phyloP scores from a whole-genome alignment of 1,284 basidiomycete genomes.

The Psilocybe mexicana region DNA sequence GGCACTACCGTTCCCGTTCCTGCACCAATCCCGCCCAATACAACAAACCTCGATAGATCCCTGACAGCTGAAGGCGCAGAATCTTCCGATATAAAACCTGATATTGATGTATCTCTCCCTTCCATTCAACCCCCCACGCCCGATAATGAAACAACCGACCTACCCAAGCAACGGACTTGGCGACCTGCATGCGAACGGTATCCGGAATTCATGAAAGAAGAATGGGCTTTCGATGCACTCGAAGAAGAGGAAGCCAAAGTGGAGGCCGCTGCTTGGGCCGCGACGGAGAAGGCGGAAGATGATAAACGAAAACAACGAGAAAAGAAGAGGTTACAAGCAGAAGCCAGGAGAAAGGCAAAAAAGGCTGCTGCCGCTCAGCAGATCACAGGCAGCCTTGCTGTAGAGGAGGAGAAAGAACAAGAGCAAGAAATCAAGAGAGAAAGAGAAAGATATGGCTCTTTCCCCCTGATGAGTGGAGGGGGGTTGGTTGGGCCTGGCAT shows the following conservation, averaged over 20 bases:
- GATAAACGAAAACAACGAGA: constrained; percentile 51
- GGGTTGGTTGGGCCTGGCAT: constrained; percentile 2
- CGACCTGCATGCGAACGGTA: constrained; percentile 79
- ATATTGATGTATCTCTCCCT: neutral
- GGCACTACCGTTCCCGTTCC: neutral
- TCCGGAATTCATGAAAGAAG: constrained; percentile 75
- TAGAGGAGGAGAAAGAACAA: constrained; percentile 17
- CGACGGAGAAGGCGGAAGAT: constrained; percentile 45
- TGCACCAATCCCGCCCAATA: neutral
- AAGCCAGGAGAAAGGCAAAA: constrained; percentile 52
- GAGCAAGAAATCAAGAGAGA: constrained; percentile 4
- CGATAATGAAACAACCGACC: constrained; percentile 25
- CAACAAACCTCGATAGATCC: neutral
- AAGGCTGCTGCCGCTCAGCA: constrained; percentile 36
- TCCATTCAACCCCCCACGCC: constrained; percentile 9
- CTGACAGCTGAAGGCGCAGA: constrained; percentile 2
- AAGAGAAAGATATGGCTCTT: constrained; percentile 9
- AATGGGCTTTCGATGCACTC: constrained; percentile 65
- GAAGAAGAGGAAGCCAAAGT: constrained; percentile 66
- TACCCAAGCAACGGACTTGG: constrained; percentile 50
- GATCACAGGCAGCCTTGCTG: constrained; percentile 20
- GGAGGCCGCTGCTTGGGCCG: constrained; percentile 40
- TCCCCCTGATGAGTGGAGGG: neutral
- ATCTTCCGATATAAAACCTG: neutral
- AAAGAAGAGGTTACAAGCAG: constrained; percentile 51